A percentile compares a stretch with the other conserved stretches of the same genome.
These are phyloP conservation scores for Podila minutissima DNA, from an alignment of 192 early-diverging fungal genomes.

Conservation along the genomic window DNA sequence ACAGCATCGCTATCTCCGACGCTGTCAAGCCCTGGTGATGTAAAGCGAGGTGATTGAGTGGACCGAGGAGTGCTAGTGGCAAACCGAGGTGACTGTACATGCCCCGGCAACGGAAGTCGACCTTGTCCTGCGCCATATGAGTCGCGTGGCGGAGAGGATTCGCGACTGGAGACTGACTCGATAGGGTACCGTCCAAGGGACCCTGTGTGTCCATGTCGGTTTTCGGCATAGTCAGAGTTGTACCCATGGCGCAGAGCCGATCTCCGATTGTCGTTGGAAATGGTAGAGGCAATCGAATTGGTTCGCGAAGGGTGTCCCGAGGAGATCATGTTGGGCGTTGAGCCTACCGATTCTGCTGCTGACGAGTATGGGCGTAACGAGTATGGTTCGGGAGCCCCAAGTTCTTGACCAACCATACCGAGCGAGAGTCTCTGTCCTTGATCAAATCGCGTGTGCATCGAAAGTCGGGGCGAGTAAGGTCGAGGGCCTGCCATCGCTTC, in stretches of 20 bases:
- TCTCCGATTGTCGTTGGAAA: constrained; percentile 5
- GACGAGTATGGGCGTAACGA: constrained; percentile 12
- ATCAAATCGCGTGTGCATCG: constrained; percentile 4
- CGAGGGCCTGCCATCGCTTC: constrained; percentile 2
- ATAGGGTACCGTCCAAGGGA: background rate
- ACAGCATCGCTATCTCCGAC: background rate
- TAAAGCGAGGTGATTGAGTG: background rate
- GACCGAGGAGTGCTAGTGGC: background rate
- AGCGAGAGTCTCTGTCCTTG: constrained; percentile 27
- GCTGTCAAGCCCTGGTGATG: background rate
- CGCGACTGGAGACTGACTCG: constrained; percentile 16
- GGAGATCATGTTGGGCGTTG: constrained; percentile 8
- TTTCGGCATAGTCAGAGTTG: constrained; percentile 16
- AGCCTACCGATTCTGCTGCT: background rate
- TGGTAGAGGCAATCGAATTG: constrained; percentile 9
- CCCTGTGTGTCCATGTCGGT: constrained; percentile 1
- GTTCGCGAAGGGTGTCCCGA: constrained; percentile 25
- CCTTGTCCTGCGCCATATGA: background rate
- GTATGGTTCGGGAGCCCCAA: constrained; percentile 11
- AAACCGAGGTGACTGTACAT: background rate
- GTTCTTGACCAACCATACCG: constrained; percentile 18
- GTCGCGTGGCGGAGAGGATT: constrained; percentile 17
- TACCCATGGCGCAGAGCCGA: constrained; percentile 8
- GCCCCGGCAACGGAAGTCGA: constrained; percentile 1
- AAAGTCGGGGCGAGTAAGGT: constrained; percentile 21